Conservation (phyloP, 768 basidiomycete species). For the Russula lepida region DNA sequence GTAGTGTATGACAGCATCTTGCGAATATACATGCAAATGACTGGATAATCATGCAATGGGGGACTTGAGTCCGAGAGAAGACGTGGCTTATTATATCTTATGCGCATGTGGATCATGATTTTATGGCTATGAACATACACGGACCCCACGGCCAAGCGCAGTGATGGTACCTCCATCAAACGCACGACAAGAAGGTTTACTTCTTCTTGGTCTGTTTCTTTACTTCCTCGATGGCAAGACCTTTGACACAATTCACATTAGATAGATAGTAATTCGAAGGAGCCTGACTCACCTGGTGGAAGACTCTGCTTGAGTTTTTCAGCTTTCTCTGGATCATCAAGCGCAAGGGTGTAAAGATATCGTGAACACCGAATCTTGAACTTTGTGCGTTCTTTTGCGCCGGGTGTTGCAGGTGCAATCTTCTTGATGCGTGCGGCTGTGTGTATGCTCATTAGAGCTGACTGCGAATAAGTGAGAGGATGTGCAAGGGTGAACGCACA, state of each 20-base stretch:
- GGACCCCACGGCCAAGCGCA: neutral
- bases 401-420: constrained; percentile 56
- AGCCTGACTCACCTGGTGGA: constrained; percentile 70
- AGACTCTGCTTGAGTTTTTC: constrained; percentile 94
- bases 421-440: constrained; percentile 98
- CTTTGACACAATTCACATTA: constrained; percentile 30
- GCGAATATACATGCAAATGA: constrained; percentile 1
- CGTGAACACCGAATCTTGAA: constrained; percentile 98
- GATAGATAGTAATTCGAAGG: neutral
- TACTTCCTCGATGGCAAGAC: constrained; percentile 65
- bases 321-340: constrained; percentile 97
- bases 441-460: constrained; percentile 1
- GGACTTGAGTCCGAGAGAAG: neutral
- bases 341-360: constrained; percentile 93
- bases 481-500: constrained; percentile 50
- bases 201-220: constrained; percentile 64
- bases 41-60: neutral
- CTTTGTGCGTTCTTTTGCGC: constrained; percentile 80
- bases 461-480: neutral
- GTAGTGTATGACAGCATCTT: constrained; percentile 1
- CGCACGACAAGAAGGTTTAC: constrained; percentile 28
- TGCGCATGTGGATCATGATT: constrained; percentile 12
- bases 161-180: neutral
- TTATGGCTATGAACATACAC: constrained; percentile 12
- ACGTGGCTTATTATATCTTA: neutral